Base-by-base conservation (phyloP, 2,329 filamentous ascomycete species). In the Aureobasidium sp. region DNA sequence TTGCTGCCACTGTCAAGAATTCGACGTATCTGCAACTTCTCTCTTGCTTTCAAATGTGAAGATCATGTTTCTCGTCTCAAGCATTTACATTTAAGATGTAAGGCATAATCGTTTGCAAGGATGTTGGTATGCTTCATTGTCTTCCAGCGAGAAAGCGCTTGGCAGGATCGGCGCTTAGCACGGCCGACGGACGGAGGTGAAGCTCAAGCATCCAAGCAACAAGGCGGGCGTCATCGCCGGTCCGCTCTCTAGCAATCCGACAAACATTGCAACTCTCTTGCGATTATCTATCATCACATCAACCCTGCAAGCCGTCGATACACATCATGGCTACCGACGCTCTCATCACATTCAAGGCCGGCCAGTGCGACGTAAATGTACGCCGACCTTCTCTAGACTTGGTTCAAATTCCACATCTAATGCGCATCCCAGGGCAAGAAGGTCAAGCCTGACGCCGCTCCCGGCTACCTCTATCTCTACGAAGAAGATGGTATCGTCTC, bases 341-440 rank as follows among this genome's bases (percentile, higher is more conserved):
- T 36, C 84, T 96, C 72, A 92, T 97, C 74, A 96, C 91, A 17
- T 97, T 97, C 84, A 97, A 96, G 82, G 93, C 93, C 67, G 93
- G 93, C 75, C 85, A 84, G 75, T 97, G 93, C 78, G 87, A 94
- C 59, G 75, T 93, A 64, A 87, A 92, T 74, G 91, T 96, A 79
- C 72, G 88, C 81, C 42, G 1, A 52, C 6, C 29, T 2, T 49
- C 15, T 39, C 22, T 15, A 27, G 15, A 12, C 22, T 27, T 55
- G 37, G 36, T 22, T 53, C 27, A 7, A 9, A 9, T 1, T 25
- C 5, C 51, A 31, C 20, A 48, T 20, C n/a, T 61, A 41, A 61
- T 39, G 20, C 31, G 29, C 36, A 58, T 67, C 63, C 53, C 61
- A 65, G 82, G 81, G 78, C 67, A 82, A 81, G 74, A 90, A 87